Evolutionary conservation across 1,139 yeast genomes (phyloP).

Genomic region (Yamadazyma trypodendri): DNA sequence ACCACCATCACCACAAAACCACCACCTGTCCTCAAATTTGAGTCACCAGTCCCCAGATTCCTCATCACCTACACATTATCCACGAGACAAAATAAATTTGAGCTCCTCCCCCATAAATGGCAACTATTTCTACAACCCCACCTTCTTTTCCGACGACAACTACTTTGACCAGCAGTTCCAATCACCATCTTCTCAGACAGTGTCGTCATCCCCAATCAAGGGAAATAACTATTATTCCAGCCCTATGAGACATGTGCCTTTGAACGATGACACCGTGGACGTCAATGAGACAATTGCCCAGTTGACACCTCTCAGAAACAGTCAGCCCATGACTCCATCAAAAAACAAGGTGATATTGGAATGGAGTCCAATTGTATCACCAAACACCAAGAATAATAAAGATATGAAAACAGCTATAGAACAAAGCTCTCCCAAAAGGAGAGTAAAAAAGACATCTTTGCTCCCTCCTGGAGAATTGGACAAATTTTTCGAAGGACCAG

Average conservation of each 20-base stretch:
- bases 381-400: slow-evolving; percentile 37
- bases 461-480: slow-evolving; percentile 91
- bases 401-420: slow-evolving; percentile 40
- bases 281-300: slow-evolving; percentile 42
- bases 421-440: slow-evolving; percentile 42
- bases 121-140: slow-evolving; percentile 35
- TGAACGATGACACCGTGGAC: slow-evolving; percentile 33
- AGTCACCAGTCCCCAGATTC: too few species aligned
- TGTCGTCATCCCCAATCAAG: slow-evolving; percentile 35
- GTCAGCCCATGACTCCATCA: slow-evolving; percentile 35
- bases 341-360: slow-evolving; percentile 40
- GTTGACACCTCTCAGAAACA: slow-evolving; percentile 39
- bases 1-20: slow-evolving; percentile 44
- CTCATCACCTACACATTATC: slow-evolving; percentile 4
- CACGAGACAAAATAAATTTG: slow-evolving; percentile 15
- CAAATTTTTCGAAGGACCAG: slow-evolving; percentile 78
- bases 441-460: slow-evolving; percentile 63
- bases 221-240: slow-evolving; percentile 19
- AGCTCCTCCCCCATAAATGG: slow-evolving; percentile 27
- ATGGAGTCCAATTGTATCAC: slow-evolving; percentile 58
- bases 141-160: slow-evolving; percentile 35
- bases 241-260: slow-evolving; percentile 25
- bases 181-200: slow-evolving; percentile 28
- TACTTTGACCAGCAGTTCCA: slow-evolving; percentile 19
- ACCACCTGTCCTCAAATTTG: slow-evolving; percentile 20